Conservation (phyloP, 768 basidiomycete genomes). For the Omphalotus guepiniiformis region DNA sequence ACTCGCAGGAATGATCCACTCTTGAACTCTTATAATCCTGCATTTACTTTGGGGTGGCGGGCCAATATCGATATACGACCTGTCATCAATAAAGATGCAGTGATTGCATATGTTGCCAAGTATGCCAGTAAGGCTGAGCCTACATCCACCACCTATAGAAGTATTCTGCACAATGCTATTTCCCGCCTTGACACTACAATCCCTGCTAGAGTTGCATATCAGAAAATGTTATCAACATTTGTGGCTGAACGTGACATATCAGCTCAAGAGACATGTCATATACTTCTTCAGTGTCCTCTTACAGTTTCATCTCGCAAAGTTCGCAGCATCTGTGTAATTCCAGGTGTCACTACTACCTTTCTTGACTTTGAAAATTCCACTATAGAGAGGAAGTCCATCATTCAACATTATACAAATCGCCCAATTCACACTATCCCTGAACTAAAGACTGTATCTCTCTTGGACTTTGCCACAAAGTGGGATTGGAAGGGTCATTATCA, state of each 20-base stretch:
- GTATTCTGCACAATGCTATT: conserved; percentile 6
- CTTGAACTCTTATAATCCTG: too few species aligned
- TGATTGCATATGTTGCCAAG: too few species aligned
- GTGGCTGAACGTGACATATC: too few species aligned
- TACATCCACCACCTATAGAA: conserved; percentile 5
- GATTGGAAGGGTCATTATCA: conserved; percentile 12
- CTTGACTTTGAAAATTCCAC: background rate
- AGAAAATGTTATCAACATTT: too few species aligned
- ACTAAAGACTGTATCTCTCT: too few species aligned
- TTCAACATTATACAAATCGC: background rate
- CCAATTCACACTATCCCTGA: background rate
- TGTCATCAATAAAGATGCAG: too few species aligned
- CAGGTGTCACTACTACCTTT: too few species aligned
- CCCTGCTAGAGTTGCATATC: conserved; percentile 10
- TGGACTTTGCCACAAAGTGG: conserved; percentile 12
- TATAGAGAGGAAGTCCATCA: too few species aligned
- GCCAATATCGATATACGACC: too few species aligned
- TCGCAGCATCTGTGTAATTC: conserved; percentile 9
- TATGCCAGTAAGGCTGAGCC: too few species aligned
- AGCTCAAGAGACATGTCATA: conserved; percentile 15
- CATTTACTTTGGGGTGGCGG: background rate
- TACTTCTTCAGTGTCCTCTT: conserved; percentile 8
- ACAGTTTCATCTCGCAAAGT: background rate
- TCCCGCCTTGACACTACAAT: conserved; percentile 9
- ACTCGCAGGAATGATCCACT: too few species aligned